These are phyloP conservation scores for Colletotrichum sp. DNA, from an alignment of 2,329 filamentous ascomycete species.

Conservation along the genomic window DNA sequence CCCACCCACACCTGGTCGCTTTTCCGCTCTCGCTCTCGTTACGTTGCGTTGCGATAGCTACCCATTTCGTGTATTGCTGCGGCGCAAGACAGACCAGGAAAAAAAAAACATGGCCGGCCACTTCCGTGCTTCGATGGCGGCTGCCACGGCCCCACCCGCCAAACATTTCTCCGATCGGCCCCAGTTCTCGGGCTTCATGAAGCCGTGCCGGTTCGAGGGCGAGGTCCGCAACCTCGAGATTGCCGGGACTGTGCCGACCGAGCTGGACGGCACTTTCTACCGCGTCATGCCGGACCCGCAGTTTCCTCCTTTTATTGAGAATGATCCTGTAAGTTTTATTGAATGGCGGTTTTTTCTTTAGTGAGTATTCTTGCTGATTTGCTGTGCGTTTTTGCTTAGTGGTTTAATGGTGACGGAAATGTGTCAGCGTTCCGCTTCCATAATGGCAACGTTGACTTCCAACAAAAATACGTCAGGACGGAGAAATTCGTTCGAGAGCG, in stretches of 20 bases:
- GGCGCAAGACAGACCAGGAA: not conserved
- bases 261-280: constrained; percentile 28
- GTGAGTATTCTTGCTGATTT: too few relatives aligned
- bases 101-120: constrained; percentile 16
- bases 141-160: not conserved
- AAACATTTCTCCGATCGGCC: constrained; percentile 7
- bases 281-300: constrained; percentile 48
- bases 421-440: constrained; percentile 40
- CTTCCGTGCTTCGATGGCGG: constrained; percentile 2
- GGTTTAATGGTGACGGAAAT: constrained; percentile 45
- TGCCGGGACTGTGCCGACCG: constrained; percentile 24
- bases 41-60: not conserved
- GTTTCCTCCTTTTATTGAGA: constrained; percentile 28
- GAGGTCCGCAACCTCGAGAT: constrained; percentile 23
- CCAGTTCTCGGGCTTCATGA: constrained; percentile 20
- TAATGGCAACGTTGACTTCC: constrained; percentile 36
- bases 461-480: constrained; percentile 41
- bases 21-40: not conserved
- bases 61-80: not conserved
- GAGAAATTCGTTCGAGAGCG: constrained; percentile 44
- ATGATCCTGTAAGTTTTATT: not conserved
- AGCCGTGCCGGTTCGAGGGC: constrained; percentile 18
- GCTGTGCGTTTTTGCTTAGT: constrained; percentile 7
- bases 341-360: too few relatives aligned
- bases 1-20: not conserved